These are phyloP conservation scores for Kodamaea alishanica DNA, from an alignment of 1,139 yeast species.

Conservation along the genomic window DNA sequence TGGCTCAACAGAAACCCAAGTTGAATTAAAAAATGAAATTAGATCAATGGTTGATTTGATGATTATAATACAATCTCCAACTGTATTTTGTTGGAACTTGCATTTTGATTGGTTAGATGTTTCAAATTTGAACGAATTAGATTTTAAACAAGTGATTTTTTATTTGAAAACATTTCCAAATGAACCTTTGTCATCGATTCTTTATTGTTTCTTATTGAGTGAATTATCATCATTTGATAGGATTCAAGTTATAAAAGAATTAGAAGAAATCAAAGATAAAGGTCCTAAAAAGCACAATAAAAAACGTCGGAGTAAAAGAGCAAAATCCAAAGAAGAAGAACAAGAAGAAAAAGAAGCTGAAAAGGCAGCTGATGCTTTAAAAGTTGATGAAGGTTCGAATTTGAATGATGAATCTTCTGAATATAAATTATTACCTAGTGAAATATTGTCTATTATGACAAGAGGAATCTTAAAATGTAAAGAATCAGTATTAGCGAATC, in stretches of 20 bases:
- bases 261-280: slow-evolving; percentile 6
- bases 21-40: slow-evolving; percentile 37
- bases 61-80: slow-evolving; percentile 57
- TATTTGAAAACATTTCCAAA: slow-evolving; percentile 57
- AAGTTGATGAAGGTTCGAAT: slow-evolving; percentile 11
- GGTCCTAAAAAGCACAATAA: slow-evolving; percentile 7
- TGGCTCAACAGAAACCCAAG: slow-evolving; percentile 33
- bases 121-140: slow-evolving; percentile 44
- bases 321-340: slow-evolving; percentile 7
- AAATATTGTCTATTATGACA: slow-evolving; percentile 50
- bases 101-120: slow-evolving; percentile 77
- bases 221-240: slow-evolving; percentile 61
- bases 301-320: slow-evolving; percentile 3
- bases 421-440: slow-evolving; percentile 41
- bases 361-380: slow-evolving; percentile 3
- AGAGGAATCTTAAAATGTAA: slow-evolving; percentile 50
- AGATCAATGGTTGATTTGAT: slow-evolving; percentile 65
- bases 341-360: slow-evolving; percentile 13
- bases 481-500: slow-evolving; percentile 55
- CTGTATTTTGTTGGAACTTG: slow-evolving; percentile 66
- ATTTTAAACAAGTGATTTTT: slow-evolving; percentile 41
- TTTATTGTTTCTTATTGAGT: slow-evolving; percentile 59
- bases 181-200: slow-evolving; percentile 61
- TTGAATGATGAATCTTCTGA: slow-evolving; percentile 16
- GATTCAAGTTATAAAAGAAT: slow-evolving; percentile 17